Evolutionary conservation across 2,329 filamentous ascomycete species (phyloP).

Genomic region (Fusarium drepaniforme): DNA sequence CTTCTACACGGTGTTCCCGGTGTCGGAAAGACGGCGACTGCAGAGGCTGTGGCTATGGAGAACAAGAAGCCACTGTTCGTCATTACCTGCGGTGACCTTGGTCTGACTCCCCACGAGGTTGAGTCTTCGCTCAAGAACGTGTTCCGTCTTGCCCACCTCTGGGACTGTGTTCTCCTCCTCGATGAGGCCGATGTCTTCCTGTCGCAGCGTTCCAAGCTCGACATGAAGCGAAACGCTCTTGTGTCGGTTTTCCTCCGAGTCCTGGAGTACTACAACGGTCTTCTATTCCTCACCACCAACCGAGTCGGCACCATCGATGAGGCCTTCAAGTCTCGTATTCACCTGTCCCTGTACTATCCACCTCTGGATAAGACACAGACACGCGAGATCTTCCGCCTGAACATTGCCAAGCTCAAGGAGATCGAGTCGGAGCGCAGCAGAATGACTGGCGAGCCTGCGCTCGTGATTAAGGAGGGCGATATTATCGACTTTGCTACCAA

Average conservation of each 20-base stretch:
- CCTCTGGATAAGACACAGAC: slow-evolving; percentile 54
- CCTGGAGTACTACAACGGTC: slow-evolving; percentile 61
- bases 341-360: slow-evolving; percentile 58
- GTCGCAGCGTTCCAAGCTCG: slow-evolving; percentile 43
- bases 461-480: slow-evolving; percentile 50
- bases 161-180: slow-evolving; percentile 53
- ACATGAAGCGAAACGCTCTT: slow-evolving; percentile 52
- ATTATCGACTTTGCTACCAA: slow-evolving; percentile 52
- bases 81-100: slow-evolving; percentile 63
- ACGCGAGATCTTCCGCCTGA: slow-evolving; percentile 56
- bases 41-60: slow-evolving; percentile 56
- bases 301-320: slow-evolving; percentile 61
- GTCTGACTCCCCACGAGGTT: slow-evolving; percentile 55
- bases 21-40: slow-evolving; percentile 63
- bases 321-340: slow-evolving; percentile 62
- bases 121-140: slow-evolving; percentile 56
- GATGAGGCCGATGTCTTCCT: slow-evolving; percentile 55
- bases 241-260: slow-evolving; percentile 60
- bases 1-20: slow-evolving; percentile 61
- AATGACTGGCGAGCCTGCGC: slow-evolving; percentile 51
- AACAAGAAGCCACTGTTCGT: slow-evolving; percentile 59
- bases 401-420: slow-evolving; percentile 52
- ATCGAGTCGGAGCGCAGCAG: slow-evolving; percentile 51
- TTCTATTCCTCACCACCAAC: slow-evolving; percentile 65
- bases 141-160: slow-evolving; percentile 56